These are phyloP conservation scores for Plantago coronopus DNA, from an alignment of 305 asterid species.

Conservation along the genomic window DNA sequence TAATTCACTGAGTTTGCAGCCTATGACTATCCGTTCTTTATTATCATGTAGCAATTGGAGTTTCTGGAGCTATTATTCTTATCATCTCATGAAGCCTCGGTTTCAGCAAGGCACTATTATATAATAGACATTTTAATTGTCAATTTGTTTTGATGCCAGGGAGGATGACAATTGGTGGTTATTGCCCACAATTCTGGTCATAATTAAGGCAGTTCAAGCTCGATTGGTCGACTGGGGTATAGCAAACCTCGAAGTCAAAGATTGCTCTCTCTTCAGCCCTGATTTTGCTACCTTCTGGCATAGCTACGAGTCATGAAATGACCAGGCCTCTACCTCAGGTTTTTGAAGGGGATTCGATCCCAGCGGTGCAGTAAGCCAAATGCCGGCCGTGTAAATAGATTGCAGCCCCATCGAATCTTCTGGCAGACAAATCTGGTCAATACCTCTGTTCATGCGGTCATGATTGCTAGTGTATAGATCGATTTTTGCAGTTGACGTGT, in stretches of 20 bases:
- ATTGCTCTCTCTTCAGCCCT: slow-evolving; percentile 76
- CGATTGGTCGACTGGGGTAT: slow-evolving; percentile 88
- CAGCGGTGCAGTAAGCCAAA: slow-evolving; percentile 24
- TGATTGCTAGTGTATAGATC: slow-evolving; percentile 27
- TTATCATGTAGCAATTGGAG: neutral
- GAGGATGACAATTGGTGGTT: slow-evolving; percentile 90
- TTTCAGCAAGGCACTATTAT: neutral
- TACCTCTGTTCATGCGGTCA: slow-evolving; percentile 20
- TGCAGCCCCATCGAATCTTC: slow-evolving; percentile 5
- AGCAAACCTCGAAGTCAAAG: slow-evolving; percentile 81
- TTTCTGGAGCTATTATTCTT: neutral
- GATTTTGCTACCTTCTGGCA: slow-evolving; percentile 96
- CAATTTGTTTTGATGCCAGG: slow-evolving; percentile 43
- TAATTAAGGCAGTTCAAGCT: slow-evolving; percentile 75
- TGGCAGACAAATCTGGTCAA: slow-evolving; percentile 14
- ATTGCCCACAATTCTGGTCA: slow-evolving; percentile 71
- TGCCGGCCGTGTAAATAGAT: slow-evolving; percentile 29
- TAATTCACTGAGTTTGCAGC: no score
- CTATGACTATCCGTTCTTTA: no score
- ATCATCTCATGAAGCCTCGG: slow-evolving; percentile 1
- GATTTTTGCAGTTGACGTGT: slow-evolving; percentile 21
- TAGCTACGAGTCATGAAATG: slow-evolving; percentile 75
- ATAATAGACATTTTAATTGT: slow-evolving; percentile 1
- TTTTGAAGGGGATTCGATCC: neutral
- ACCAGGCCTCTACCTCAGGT: neutral